Percentiles rank a stretch among this genome's conserved stretches.
Conservation (phyloP, 176 grass and related monocot species). For the Melocanna baccifera region DNA sequence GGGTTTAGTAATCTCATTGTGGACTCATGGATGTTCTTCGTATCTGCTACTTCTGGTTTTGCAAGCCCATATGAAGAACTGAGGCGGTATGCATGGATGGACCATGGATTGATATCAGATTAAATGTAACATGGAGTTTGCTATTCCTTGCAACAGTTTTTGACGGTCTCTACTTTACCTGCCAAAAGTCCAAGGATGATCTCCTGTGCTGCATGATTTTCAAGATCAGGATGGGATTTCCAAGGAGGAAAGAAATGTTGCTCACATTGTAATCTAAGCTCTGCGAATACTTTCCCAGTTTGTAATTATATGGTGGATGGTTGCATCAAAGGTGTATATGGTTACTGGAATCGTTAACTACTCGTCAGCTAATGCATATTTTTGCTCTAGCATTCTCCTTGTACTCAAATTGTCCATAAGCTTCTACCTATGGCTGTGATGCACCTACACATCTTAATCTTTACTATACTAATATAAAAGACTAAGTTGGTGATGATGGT, state of each 20-base stretch:
- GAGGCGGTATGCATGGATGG: background rate
- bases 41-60: background rate
- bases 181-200: background rate
- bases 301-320: conserved; percentile 13
- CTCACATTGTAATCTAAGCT: conserved; percentile 11
- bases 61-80: background rate
- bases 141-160: background rate
- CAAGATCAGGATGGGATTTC: background rate
- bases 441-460: too few species aligned
- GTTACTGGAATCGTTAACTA: conserved; percentile 1
- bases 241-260: background rate
- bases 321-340: background rate
- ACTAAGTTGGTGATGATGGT: too few species aligned
- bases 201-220: conserved; percentile 3
- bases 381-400: too few species aligned
- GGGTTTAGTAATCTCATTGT: background rate
- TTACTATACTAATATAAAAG: too few species aligned
- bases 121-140: background rate
- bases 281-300: background rate
- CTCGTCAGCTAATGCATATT: background rate
- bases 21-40: background rate
- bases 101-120: background rate
- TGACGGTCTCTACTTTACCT: background rate
- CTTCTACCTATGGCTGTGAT: too few species aligned
- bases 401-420: too few species aligned